These are phyloP conservation scores for Striga hermonthica DNA, from an alignment of 305 asterid genomes.

Conservation along the genomic window DNA sequence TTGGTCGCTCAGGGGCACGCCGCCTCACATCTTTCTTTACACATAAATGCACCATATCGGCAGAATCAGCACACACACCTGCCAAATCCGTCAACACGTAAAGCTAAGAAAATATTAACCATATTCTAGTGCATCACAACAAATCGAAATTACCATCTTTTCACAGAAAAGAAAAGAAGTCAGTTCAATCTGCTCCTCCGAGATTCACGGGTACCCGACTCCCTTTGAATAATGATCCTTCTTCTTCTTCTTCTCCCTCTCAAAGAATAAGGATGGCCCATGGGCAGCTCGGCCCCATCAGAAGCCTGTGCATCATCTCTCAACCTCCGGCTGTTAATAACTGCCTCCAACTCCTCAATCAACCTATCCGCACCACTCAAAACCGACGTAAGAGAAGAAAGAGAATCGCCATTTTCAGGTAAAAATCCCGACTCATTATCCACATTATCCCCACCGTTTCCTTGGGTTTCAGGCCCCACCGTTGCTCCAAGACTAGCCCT, in stretches of 20 bases:
- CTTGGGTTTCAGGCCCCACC: conserved; percentile 32
- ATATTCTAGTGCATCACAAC: conserved; percentile 19
- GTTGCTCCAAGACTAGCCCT: conserved; percentile 50
- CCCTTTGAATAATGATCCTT: conserved; percentile 41
- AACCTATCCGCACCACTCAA: conserved; percentile 50
- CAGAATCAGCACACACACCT: conserved; percentile 2
- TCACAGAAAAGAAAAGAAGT: background rate
- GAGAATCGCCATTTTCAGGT: conserved; percentile 56
- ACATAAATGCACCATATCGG: too few species aligned
- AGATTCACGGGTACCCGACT: conserved; percentile 40
- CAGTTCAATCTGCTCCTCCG: conserved; percentile 54
- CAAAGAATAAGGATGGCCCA: conserved; percentile 33
- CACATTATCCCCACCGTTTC: conserved; percentile 27
- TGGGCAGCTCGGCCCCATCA: conserved; percentile 25
- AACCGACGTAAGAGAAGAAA: conserved; percentile 50
- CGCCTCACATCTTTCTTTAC: too few species aligned
- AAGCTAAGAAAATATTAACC: background rate
- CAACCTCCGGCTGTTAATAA: conserved; percentile 35
- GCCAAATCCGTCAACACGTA: background rate
- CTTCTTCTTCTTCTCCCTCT: conserved; percentile 51
- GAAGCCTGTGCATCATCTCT: conserved; percentile 31
- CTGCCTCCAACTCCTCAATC: conserved; percentile 52
- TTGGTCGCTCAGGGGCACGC: too few species aligned
- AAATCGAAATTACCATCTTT: conserved; percentile 28
- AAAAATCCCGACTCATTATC: conserved; percentile 45